Conservation (phyloP, 305 asterid species). For the Solanum hybrid region DNA sequence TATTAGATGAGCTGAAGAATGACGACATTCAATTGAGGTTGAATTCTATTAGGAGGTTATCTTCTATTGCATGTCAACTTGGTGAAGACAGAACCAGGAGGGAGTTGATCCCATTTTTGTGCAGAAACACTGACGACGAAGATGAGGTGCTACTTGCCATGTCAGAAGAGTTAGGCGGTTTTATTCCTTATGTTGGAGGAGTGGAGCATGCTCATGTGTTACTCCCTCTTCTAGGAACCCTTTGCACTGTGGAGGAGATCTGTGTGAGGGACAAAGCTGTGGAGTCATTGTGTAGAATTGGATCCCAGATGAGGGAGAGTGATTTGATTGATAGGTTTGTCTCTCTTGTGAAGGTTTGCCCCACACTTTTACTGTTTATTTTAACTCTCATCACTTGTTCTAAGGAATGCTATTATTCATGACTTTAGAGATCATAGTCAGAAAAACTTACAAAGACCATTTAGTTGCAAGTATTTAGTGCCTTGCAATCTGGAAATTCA, state of each 20-base stretch:
- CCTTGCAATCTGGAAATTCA: not conserved
- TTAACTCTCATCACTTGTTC: not conserved
- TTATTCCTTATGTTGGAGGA: conserved; percentile 41
- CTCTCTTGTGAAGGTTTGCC: conserved; percentile 77
- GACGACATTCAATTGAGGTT: conserved; percentile 75
- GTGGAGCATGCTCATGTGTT: conserved; percentile 76
- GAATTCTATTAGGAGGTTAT: conserved; percentile 71
- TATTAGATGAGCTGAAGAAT: conserved; percentile 69
- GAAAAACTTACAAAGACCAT: not conserved
- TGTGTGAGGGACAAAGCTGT: conserved; percentile 90
- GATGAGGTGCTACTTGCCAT: conserved; percentile 81
- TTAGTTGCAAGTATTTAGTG: not conserved
- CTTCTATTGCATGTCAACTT: conserved; percentile 82
- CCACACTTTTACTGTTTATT: not conserved
- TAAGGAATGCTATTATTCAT: not conserved
- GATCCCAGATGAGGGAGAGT: conserved; percentile 84
- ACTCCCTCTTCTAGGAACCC: conserved; percentile 77
- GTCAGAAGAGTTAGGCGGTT: conserved; percentile 76
- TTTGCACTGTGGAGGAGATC: conserved; percentile 83
- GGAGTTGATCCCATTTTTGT: conserved; percentile 72
- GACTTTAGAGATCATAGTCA: not conserved
- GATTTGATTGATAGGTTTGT: conserved; percentile 70
- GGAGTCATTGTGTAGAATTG: conserved; percentile 80
- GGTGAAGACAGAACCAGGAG: conserved; percentile 85
- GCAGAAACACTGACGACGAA: conserved; percentile 82